Evolutionary conservation across 2,329 filamentous ascomycete species (phyloP).

Genomic region (Xylaria sp.): DNA sequence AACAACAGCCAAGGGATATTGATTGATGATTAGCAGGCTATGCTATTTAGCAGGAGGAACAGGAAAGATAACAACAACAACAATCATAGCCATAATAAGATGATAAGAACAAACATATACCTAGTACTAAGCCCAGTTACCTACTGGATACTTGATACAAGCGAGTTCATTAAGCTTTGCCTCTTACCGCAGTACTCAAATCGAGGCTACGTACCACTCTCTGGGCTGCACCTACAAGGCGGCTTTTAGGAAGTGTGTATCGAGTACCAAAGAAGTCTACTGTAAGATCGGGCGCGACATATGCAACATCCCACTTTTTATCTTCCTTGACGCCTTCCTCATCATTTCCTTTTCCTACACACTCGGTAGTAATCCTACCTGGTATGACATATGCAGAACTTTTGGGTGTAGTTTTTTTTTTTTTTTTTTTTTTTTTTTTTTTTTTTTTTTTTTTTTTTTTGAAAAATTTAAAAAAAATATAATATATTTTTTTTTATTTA

Average conservation of each 20-base stretch:
- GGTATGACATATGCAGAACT: constrained; percentile 13
- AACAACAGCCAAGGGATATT: background rate
- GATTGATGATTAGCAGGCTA: background rate
- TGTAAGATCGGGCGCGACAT: constrained; percentile 34
- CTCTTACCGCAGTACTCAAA: background rate
- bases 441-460: constrained; percentile 19
- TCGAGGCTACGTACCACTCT: constrained; percentile 15
- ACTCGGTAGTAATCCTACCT: background rate
- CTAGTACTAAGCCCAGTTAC: background rate
- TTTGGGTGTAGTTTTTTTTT: no score
- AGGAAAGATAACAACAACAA: background rate
- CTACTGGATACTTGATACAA: background rate
- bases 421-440: constrained; percentile 17
- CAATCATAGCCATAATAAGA: background rate
- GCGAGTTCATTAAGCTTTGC: constrained; percentile 18
- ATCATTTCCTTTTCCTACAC: constrained; percentile 28
- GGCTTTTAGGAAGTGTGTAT: constrained; percentile 21
- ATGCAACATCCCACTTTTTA: constrained; percentile 35
- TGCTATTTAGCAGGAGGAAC: background rate
- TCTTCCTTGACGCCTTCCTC: constrained; percentile 31
- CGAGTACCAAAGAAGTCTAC: constrained; percentile 28
- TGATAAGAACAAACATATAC: background rate
- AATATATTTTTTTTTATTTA: no score
- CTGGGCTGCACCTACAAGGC: background rate
- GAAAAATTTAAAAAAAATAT: no score